These are phyloP conservation scores for Mycena citricolor DNA, from an alignment of 1,284 basidiomycete species.

Conservation along the genomic window DNA sequence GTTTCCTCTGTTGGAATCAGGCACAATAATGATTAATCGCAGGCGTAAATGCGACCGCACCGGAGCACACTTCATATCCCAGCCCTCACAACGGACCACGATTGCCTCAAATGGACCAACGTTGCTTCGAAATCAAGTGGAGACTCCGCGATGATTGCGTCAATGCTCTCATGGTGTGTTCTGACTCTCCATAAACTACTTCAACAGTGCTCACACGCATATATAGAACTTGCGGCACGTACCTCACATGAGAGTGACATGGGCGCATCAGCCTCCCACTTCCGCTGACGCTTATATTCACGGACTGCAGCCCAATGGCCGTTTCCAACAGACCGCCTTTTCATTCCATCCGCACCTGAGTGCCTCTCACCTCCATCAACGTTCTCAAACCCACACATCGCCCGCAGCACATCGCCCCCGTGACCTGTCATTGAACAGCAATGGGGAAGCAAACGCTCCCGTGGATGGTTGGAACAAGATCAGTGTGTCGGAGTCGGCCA, in stretches of 20 bases:
- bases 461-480: slow-evolving; percentile 21
- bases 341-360: too few species aligned
- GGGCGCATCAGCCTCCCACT: slow-evolving; percentile 60
- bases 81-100: slow-evolving; percentile 56
- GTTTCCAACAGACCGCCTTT: too few species aligned
- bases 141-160: slow-evolving; percentile 71
- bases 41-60: slow-evolving; percentile 2
- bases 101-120: slow-evolving; percentile 51
- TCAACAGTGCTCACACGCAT: not conserved
- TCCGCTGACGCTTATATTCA: too few species aligned
- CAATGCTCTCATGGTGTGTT: slow-evolving; percentile 61
- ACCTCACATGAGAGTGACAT: slow-evolving; percentile 71
- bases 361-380: too few species aligned
- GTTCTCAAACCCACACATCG: too few species aligned
- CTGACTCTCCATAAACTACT: too few species aligned
- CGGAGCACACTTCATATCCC: slow-evolving; percentile 42
- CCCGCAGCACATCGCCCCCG: too few species aligned
- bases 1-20: too few species aligned
- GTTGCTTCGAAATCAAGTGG: slow-evolving; percentile 78
- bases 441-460: too few species aligned
- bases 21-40: too few species aligned
- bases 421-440: too few species aligned
- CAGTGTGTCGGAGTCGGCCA: slow-evolving; percentile 4
- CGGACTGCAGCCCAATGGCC: too few species aligned
- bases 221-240: slow-evolving; percentile 63